These are phyloP conservation scores for Neonectria coccinea DNA, from an alignment of 2,329 filamentous ascomycete genomes.

Conservation along the genomic window DNA sequence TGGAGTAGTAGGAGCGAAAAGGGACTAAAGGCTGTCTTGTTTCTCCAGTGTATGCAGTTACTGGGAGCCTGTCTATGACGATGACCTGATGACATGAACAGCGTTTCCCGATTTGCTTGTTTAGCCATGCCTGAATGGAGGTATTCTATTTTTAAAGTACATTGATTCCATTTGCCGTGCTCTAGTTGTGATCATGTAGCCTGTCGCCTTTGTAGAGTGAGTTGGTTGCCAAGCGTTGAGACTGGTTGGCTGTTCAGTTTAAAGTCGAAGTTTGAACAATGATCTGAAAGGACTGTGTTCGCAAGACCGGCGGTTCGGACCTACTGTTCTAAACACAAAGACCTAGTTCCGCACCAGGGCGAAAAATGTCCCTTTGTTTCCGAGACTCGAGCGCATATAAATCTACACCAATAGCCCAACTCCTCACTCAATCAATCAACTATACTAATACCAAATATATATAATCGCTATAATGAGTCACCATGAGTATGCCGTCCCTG, in stretches of 20 bases:
- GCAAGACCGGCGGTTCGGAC: neutral
- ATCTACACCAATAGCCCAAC: neutral
- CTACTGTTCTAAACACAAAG: neutral
- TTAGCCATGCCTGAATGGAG: neutral
- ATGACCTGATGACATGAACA: neutral
- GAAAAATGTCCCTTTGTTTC: neutral
- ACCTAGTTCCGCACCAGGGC: neutral
- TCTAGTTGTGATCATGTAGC: neutral
- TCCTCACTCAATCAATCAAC: neutral
- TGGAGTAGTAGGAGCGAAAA: neutral
- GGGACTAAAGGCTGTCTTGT: neutral
- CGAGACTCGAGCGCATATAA: neutral
- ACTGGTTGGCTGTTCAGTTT: neutral
- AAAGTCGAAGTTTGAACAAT: neutral
- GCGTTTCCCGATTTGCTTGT: neutral
- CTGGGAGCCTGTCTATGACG: neutral
- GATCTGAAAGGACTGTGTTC: neutral
- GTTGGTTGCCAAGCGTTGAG: neutral
- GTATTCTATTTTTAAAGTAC: too few species aligned
- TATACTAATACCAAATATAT: neutral
- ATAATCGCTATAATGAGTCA: constrained; percentile 26
- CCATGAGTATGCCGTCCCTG: constrained; percentile 35
- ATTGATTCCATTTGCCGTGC: too few species aligned
- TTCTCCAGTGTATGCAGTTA: constrained; percentile 24
- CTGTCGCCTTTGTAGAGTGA: neutral